phyloP scores from a whole-genome alignment of 495 filamentous ascomycete genomes.

The Penicillium paradoxum region DNA sequence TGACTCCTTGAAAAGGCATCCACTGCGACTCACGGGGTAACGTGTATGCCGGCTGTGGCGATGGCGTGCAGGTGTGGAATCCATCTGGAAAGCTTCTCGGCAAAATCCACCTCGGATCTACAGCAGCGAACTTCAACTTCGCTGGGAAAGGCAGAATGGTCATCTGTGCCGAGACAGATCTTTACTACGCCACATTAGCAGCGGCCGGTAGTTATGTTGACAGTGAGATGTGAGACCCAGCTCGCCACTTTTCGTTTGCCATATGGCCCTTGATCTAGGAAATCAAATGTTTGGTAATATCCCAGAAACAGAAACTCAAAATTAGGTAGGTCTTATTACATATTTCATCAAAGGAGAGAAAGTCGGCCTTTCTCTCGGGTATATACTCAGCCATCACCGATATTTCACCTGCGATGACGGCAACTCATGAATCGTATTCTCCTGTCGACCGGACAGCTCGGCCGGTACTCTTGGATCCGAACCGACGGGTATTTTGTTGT shows the following conservation, averaged over 20 bases:
- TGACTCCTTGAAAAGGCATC: slow-evolving; percentile 24
- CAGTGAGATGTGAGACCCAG: slow-evolving; percentile 17
- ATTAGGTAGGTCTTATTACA: not conserved
- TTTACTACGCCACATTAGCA: slow-evolving; percentile 45
- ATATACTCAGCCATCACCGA: not conserved
- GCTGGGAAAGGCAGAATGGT: slow-evolving; percentile 50
- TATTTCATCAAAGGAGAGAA: not conserved
- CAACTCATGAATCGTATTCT: not conserved
- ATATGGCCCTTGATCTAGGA: too few relatives aligned
- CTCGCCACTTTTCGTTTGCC: too few relatives aligned
- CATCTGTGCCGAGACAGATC: slow-evolving; percentile 43
- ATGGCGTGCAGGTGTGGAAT: slow-evolving; percentile 43
- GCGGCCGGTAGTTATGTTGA: slow-evolving; percentile 34
- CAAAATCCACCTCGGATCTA: slow-evolving; percentile 44
- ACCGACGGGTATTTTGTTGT: not conserved
- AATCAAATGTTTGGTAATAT: too few relatives aligned
- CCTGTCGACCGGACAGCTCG: not conserved
- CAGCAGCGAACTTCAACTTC: slow-evolving; percentile 54
- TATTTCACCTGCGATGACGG: not conserved
- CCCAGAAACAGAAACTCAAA: not conserved
- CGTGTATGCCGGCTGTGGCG: slow-evolving; percentile 42
- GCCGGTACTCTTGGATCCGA: not conserved
- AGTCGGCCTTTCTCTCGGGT: not conserved
- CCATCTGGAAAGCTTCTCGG: slow-evolving; percentile 37
- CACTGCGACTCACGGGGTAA: slow-evolving; percentile 41